Conservation (phyloP, 768 basidiomycete genomes). For the Gautieria morchelliformis region DNA sequence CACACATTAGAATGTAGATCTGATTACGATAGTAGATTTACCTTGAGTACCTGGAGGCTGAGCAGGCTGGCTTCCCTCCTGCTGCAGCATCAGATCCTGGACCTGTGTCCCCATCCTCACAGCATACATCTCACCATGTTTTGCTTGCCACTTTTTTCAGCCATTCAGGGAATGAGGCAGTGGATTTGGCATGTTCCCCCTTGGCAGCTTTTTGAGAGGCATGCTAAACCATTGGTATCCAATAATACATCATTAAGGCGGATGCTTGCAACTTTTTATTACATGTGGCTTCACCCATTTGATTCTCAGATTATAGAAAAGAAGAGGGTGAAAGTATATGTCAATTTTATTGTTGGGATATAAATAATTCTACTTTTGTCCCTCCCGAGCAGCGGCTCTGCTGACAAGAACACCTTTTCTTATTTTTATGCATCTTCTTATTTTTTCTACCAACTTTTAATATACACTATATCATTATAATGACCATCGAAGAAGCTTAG, state of each 20-base stretch:
- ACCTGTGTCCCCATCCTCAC: not conserved
- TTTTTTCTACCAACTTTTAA: too few relatives aligned
- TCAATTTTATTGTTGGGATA: too few relatives aligned
- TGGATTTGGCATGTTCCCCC: constrained; percentile 5
- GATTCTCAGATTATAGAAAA: too few relatives aligned
- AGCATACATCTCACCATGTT: not conserved
- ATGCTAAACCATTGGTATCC: constrained; percentile 20
- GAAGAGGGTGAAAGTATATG: too few relatives aligned
- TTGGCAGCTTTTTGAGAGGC: constrained; percentile 8
- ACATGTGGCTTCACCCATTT: not conserved
- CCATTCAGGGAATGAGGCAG: not conserved
- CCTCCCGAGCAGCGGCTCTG: too few relatives aligned
- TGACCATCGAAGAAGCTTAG: too few relatives aligned
- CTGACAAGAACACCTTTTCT: too few relatives aligned
- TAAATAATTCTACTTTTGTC: too few relatives aligned
- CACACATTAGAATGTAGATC: not conserved
- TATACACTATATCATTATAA: too few relatives aligned
- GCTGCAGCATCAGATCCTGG: not conserved
- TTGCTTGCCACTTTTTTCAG: not conserved
- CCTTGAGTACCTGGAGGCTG: not conserved
- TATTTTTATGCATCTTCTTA: too few relatives aligned
- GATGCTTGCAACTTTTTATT: too few relatives aligned
- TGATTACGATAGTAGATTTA: not conserved
- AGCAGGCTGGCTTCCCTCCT: not conserved
- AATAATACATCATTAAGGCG: constrained; percentile 1